Base-by-base conservation (phyloP, 345 rosid species). In the Murraya koenigii region DNA sequence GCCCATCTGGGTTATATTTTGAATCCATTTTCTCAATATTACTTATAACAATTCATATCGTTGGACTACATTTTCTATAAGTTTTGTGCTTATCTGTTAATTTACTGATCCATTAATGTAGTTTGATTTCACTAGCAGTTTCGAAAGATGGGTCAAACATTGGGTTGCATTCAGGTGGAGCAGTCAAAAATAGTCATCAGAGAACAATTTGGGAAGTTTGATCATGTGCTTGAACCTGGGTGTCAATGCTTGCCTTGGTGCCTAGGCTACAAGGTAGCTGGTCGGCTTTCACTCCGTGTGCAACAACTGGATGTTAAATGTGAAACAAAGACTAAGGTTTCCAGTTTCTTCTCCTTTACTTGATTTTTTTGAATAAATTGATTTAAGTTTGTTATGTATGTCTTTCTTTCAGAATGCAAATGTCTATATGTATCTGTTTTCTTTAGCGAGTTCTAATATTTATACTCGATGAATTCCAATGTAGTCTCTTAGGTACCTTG, bases 191-290 rank as follows among this genome's bases (percentile, higher is more conserved):
- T 79, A 28, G 76, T 72, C 59, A 41, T 84, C 36, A 81, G n/a
- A 75, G 80, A 84, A 76, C 66, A 66, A 1, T 84, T 81, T 72
- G 80, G 86, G 38, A 81, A 78, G 73, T 78, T 81, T 66, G 80
- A 76, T 55, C 76, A 84, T 66, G 86, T 78, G 14, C 82, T 84
- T 65, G 80, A 84, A 17, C 84, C 84, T 72, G 82, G 86, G 4
- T 81, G 84, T 8, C 80, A 78, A 44, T 84, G 76, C 39, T n/a
- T 81, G 73, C 84, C 84, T 13, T 84, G 86, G 86, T 81, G 80
- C 61, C 71, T 81, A 7, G 86, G 86, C 0, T 59, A 44, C 59
- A 68, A 76, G 69, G 4, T 78, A 58, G 80, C 80, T 19, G 86
- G 79, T 58, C 26, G 14, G 22, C 74, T 84, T 22, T 81, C 84